Conservation (phyloP, 306 rosid species). For the Trichosanthes cucumerina region DNA sequence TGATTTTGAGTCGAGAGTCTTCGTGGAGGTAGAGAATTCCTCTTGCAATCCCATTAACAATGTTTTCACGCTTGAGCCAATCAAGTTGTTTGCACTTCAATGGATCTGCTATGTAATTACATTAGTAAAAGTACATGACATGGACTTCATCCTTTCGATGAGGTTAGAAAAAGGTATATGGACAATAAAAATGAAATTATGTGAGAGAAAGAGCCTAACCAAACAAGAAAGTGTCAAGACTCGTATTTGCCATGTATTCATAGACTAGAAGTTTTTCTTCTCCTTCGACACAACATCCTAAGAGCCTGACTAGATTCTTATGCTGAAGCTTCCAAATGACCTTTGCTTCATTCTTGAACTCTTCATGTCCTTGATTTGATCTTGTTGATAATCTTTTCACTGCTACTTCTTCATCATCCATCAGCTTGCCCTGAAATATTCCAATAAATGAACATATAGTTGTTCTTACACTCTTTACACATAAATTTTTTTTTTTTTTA, state of each 20-base stretch:
- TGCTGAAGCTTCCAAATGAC: slow-evolving; percentile 42
- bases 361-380: slow-evolving; percentile 36
- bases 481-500: too few species aligned
- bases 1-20: slow-evolving; percentile 15
- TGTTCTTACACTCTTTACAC: neutral
- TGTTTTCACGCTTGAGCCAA: slow-evolving; percentile 29
- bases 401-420: slow-evolving; percentile 22
- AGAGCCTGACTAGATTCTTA: slow-evolving; percentile 37
- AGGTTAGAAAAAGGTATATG: neutral
- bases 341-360: slow-evolving; percentile 41
- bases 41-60: slow-evolving; percentile 23
- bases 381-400: slow-evolving; percentile 33
- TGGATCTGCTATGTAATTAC: slow-evolving; percentile 14
- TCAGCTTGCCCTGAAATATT: slow-evolving; percentile 23
- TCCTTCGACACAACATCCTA: slow-evolving; percentile 41
- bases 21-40: slow-evolving; percentile 34
- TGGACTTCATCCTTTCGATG: neutral
- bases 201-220: slow-evolving; percentile 24
- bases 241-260: slow-evolving; percentile 39
- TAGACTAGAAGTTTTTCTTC: slow-evolving; percentile 35
- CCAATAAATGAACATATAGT: neutral
- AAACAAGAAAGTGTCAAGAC: slow-evolving; percentile 39
- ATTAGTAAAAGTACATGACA: neutral
- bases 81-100: slow-evolving; percentile 15
- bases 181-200: neutral